Evolutionary conservation across 257 asterid species (phyloP).

Genomic region (Dorcoceras hygrometricum): DNA sequence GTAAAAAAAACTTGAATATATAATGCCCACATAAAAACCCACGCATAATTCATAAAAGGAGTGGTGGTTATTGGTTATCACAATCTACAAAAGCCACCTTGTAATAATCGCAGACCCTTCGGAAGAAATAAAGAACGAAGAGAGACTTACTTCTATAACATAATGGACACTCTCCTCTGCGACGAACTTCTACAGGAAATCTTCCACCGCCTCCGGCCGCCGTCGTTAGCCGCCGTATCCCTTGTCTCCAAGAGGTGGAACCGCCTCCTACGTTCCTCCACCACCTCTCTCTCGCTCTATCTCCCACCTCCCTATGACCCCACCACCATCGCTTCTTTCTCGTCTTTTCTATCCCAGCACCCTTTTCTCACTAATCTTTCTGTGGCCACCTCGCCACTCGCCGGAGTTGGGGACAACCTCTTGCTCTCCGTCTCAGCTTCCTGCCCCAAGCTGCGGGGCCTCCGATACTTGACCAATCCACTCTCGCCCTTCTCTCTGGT

Average conservation of each 20-base stretch:
- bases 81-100: no score
- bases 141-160: not conserved
- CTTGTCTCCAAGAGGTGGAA: slow-evolving; percentile 68
- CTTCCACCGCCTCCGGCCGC: slow-evolving; percentile 70
- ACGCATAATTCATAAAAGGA: not conserved
- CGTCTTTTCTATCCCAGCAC: slow-evolving; percentile 46
- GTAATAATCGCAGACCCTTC: not conserved
- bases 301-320: slow-evolving; percentile 36
- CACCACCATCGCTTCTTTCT: slow-evolving; percentile 30
- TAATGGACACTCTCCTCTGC: slow-evolving; percentile 65
- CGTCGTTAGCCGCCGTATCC: slow-evolving; percentile 46
- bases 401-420: not conserved
- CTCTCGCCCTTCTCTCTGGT: slow-evolving; percentile 37
- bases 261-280: slow-evolving; percentile 66
- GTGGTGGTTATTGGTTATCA: not conserved
- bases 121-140: not conserved
- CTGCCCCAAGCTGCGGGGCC: slow-evolving; percentile 53
- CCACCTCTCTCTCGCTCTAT: slow-evolving; percentile 50
- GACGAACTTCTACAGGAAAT: slow-evolving; percentile 82
- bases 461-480: slow-evolving; percentile 41
- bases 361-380: slow-evolving; percentile 54
- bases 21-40: not conserved
- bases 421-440: slow-evolving; percentile 41
- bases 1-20: no score
- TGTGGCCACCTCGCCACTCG: slow-evolving; percentile 22